Conservation (phyloP, 768 basidiomycete species). For the Kondoa malvinella region DNA sequence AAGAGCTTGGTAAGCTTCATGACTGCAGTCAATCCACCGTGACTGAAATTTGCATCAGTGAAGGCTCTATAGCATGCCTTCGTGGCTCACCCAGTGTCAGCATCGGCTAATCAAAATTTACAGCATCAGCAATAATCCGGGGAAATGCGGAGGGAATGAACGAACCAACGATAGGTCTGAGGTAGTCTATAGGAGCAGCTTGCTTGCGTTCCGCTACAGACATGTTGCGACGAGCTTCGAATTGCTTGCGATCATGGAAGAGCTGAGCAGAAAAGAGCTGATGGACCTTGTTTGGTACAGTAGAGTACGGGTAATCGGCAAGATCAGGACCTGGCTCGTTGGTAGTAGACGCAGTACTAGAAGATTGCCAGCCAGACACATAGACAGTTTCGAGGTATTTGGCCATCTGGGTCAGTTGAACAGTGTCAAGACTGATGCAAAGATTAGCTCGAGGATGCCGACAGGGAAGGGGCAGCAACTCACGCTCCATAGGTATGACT, state of each 20-base stretch:
- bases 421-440: slow-evolving; percentile 79
- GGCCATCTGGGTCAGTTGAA: slow-evolving; percentile 98
- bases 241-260: slow-evolving; percentile 97
- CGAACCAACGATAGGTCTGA: slow-evolving; percentile 60
- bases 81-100: slow-evolving; percentile 58
- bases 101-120: slow-evolving; percentile 44
- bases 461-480: too few species aligned
- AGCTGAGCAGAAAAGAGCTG: slow-evolving; percentile 95
- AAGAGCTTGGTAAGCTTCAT: slow-evolving; percentile 99
- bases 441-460: slow-evolving; percentile 8
- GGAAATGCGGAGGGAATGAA: slow-evolving; percentile 41
- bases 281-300: slow-evolving; percentile 96
- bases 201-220: slow-evolving; percentile 52
- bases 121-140: neutral
- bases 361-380: slow-evolving; percentile 67
- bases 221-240: slow-evolving; percentile 55
- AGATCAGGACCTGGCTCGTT: slow-evolving; percentile 98
- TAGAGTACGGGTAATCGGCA: slow-evolving; percentile 56
- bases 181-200: slow-evolving; percentile 64
- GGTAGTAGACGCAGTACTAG: slow-evolving; percentile 61
- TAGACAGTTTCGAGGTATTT: slow-evolving; percentile 93
- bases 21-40: slow-evolving; percentile 90
- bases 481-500: slow-evolving; percentile 99
- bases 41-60: slow-evolving; percentile 33
- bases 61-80: neutral